Evolutionary conservation across 2,329 filamentous ascomycete genomes (phyloP), one percentile per base, ranked within the genome.

Genomic region (Neodidymelliopsis sp.): DNA sequence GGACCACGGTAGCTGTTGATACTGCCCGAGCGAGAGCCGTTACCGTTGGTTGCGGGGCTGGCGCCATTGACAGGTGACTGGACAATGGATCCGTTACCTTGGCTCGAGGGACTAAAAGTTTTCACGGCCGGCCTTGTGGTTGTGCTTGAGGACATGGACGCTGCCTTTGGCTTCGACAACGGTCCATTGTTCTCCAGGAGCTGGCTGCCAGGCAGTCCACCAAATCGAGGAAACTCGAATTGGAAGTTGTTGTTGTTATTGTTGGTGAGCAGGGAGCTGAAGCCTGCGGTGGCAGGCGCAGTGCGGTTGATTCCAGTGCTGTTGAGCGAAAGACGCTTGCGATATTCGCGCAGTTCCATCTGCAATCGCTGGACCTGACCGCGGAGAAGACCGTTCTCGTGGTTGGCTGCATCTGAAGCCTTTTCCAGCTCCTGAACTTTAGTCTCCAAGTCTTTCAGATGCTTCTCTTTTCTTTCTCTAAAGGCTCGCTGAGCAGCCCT

Each of bases 201-300:
- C 53, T 81, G 79, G 4, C 77, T 73, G 20, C 77, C 78, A 15
- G 83, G 47, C 10, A 50, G 81, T 50, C 86, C 82, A 35, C 94
- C 94, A 65, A 99, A 97, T 69, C 89, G 92, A 57, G 94, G 93
- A 58, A 97, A 97, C 60, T 97, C 93, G 62, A 99, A 97, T 60
- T 93, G 87, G 69, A 97, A 97, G 69, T 88, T 85, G 44, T 87
- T 77, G 59, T 85, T 87, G 70, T 77, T 83, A 35, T 72, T 75
- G 16, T 66, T 74, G n/a, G n/a, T n/a, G 48, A 77, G 73, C 65
- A 71, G 71, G 23, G 74, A 74, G 11, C 78, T 79, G 52, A 77
- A 75, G 18, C 75, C 72, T 41, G 72, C 71, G 49, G 69, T 59
- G 4, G 72, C 70, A 28, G 80, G 74, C 10, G 80, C 78, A n/a